phyloP scores from a whole-genome alignment of 139 green algal genomes.

The Chlamydomonas incerta region DNA sequence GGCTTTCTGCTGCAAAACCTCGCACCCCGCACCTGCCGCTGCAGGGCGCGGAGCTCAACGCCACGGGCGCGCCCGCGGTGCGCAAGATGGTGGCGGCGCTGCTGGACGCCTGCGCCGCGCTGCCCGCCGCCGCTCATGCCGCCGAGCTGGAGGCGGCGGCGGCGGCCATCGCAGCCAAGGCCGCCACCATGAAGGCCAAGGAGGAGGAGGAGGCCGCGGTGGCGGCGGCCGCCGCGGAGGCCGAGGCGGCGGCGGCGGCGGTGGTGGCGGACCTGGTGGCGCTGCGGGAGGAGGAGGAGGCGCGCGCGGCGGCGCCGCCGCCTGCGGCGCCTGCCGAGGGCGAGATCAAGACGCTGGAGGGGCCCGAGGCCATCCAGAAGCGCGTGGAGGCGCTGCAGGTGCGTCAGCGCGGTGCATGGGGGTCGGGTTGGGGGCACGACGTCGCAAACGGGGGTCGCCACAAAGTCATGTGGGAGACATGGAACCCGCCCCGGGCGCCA shows the following conservation, averaged over 20 bases:
- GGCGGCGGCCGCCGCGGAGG: not conserved
- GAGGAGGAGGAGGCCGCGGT: not conserved
- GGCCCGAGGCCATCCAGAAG: constrained; percentile 6
- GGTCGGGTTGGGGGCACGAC: no score
- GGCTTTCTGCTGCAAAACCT: no score
- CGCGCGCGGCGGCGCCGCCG: not conserved
- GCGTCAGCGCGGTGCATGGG: not conserved
- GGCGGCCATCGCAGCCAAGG: not conserved
- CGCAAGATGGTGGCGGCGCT: constrained; percentile 10
- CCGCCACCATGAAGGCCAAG: not conserved
- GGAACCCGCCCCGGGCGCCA: no score
- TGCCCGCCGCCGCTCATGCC: not conserved
- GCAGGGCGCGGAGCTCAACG: constrained; percentile 34
- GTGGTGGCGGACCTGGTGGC: constrained; percentile 32
- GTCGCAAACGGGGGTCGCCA: no score
- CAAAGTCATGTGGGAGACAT: no score
- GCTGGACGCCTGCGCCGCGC: constrained; percentile 23
- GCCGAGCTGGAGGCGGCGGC: constrained; percentile 14
- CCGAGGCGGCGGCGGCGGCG: not conserved
- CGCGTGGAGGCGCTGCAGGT: constrained; percentile 38
- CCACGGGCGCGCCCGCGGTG: constrained; percentile 9
- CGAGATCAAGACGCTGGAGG: constrained; percentile 23
- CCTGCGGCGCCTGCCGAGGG: not conserved
- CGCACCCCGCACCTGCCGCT: no score
- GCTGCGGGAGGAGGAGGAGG: constrained; percentile 31